Evolutionary conservation across 116 monocot species (phyloP), one percentile per base, ranked within the genome.

Genomic region (Iris pallida): DNA sequence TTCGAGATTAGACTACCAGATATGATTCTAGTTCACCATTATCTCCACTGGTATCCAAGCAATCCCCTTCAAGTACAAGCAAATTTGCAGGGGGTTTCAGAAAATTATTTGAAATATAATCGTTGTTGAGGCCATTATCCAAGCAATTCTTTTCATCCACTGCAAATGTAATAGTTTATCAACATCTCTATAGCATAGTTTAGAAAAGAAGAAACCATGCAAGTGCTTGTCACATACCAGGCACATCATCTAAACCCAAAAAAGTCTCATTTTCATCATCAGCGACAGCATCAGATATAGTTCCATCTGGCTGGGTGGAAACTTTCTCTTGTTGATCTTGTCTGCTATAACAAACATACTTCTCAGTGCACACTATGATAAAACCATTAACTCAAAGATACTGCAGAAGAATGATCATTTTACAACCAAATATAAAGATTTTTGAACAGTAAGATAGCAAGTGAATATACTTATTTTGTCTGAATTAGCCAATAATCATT

Each of bases 1-100:
- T 46, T 54, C 63, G 45, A 20, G 60, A 47, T 9, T 47, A 16
- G 19, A 20, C 7, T 91, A 96, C 96, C 92, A 92, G 61, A 76
- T 87, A 96, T 16, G 86, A 81, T 69, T 96, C 92, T 56, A 96
- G 64, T 79, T 96, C 92, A 68, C 89, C 72, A 40, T 78, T 70
- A 68, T 80, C 89, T 65, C 78, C 83, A 76, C 68, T 68, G 20
- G 71, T 83, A 66, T 86, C 85, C 68, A 91, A 68, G 71, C 85
- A 92, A 73, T 91, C 92, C 45, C 89, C 92, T 84, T 96, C 96
- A 9, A 89, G 75, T 17, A 96, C 92, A 75, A 86, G 73, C 64
- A 91, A 71, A 71, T 92, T 89, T 63, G 89, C 84, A 78, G 92
- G 96, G 4, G 92, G 82, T 65, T 81, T 91, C 40, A 69, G 5